Conservation (phyloP, 345 rosid species). For the Mallotus nudiflorus region DNA sequence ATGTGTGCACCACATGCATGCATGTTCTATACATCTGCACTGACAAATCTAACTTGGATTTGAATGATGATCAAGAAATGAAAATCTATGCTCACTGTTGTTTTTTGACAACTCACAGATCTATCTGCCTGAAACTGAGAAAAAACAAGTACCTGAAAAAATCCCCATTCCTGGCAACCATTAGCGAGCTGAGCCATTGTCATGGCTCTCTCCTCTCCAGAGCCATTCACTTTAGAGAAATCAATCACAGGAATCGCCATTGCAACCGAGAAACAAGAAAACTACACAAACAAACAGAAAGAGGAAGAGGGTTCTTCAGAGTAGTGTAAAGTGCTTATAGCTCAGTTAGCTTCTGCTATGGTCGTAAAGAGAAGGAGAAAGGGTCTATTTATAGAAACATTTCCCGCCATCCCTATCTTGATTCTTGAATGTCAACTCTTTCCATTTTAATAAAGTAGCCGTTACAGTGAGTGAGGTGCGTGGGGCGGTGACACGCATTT, state of each 20-base stretch:
- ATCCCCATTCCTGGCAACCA: constrained; percentile 89
- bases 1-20: too few species aligned
- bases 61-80: too few species aligned
- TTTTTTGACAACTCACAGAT: too few species aligned
- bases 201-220: constrained; percentile 57
- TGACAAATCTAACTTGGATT: too few species aligned
- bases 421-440: constrained; percentile 16
- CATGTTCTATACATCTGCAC: too few species aligned
- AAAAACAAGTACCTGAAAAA: constrained; percentile 66
- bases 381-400: constrained; percentile 33
- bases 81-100: too few species aligned
- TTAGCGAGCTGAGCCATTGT: constrained; percentile 69
- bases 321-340: constrained; percentile 1
- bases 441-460: constrained; percentile 16
- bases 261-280: constrained; percentile 9
- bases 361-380: background rate
- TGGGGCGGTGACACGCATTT: constrained; percentile 35
- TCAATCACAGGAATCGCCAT: constrained; percentile 94
- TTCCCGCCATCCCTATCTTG: constrained; percentile 23
- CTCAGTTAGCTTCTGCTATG: background rate
- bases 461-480: constrained; percentile 7
- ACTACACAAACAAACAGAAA: background rate
- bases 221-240: constrained; percentile 66
- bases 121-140: background rate
- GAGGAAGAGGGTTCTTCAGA: background rate